Percentiles rank a stretch among this genome's conserved stretches.
Evolutionary conservation across 225 moss, liverwort and hornwort genomes (phyloP).

Genomic region (Antitrichia curtipendula): DNA sequence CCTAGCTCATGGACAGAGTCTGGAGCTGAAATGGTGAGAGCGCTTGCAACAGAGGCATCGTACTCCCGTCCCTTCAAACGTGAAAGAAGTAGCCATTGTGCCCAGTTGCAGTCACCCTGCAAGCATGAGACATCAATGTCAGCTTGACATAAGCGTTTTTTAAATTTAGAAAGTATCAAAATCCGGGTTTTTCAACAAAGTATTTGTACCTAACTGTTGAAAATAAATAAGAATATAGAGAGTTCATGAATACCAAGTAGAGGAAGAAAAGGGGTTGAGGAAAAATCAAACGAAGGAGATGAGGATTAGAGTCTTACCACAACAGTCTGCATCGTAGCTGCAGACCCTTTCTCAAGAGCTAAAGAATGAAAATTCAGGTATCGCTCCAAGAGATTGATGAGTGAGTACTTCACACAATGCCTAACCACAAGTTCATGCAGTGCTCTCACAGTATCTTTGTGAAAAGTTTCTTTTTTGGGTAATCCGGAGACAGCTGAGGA

Average conservation of each 20-base stretch:
- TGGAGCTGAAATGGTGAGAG: conserved; percentile 42
- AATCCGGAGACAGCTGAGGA: conserved; percentile 8
- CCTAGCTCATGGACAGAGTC: conserved; percentile 10
- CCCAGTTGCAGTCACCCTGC: conserved; percentile 86
- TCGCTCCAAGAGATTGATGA: conserved; percentile 63
- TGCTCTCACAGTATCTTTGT: conserved; percentile 69
- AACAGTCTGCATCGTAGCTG: conserved; percentile 48
- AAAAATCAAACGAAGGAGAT: neutral
- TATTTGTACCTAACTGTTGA: neutral
- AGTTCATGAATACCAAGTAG: neutral
- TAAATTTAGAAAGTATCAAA: neutral
- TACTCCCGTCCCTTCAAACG: conserved; percentile 77
- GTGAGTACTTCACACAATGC: conserved; percentile 71
- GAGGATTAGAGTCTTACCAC: conserved; percentile 24
- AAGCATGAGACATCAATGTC: neutral
- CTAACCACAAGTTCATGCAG: conserved; percentile 78
- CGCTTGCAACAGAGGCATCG: conserved; percentile 78
- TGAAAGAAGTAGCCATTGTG: conserved; percentile 80
- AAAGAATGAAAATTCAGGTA: conserved; percentile 75
- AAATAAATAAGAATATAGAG: neutral
- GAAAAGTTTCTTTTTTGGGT: conserved; percentile 29
- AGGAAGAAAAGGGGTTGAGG: neutral
- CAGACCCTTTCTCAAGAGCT: conserved; percentile 68
- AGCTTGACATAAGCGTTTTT: neutral
- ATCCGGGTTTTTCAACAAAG: neutral